These are phyloP conservation scores for Lentinula sp. DNA, from an alignment of 768 basidiomycete species.

Conservation along the genomic window DNA sequence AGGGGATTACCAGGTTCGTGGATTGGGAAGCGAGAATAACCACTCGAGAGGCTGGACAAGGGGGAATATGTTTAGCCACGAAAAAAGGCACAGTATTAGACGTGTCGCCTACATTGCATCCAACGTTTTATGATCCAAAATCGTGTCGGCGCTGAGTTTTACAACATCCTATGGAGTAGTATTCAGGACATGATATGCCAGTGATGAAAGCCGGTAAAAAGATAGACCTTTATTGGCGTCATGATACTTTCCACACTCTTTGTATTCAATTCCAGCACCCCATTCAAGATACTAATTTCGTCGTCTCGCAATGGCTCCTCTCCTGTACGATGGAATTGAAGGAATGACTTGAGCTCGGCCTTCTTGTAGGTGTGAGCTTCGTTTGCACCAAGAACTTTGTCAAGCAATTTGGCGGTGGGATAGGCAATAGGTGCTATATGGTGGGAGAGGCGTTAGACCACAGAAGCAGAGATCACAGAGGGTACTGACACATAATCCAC, in stretches of 20 bases:
- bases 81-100: not conserved
- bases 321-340: slow-evolving; percentile 73
- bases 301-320: slow-evolving; percentile 77
- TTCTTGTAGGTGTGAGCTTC: slow-evolving; percentile 78
- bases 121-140: slow-evolving; percentile 74
- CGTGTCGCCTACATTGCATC: slow-evolving; percentile 53
- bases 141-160: slow-evolving; percentile 68
- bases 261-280: slow-evolving; percentile 70
- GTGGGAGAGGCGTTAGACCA: slow-evolving; percentile 21
- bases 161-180: slow-evolving; percentile 60
- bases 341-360: slow-evolving; percentile 71
- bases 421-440: slow-evolving; percentile 68
- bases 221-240: slow-evolving; percentile 65
- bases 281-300: slow-evolving; percentile 76
- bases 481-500: slow-evolving; percentile 35
- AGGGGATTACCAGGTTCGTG: slow-evolving; percentile 64
- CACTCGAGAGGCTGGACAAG: slow-evolving; percentile 52
- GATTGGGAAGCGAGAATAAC: slow-evolving; percentile 90
- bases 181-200: not conserved
- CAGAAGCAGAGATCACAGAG: slow-evolving; percentile 25
- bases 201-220: slow-evolving; percentile 8
- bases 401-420: slow-evolving; percentile 78
- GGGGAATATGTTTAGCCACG: not conserved
- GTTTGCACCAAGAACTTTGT: slow-evolving; percentile 69
- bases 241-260: slow-evolving; percentile 76